Percentiles rank a stretch among this genome's conserved stretches.
Evolutionary conservation across 225 moss, liverwort and hornwort genomes (phyloP).

Genomic region (Physcomitrellopsis africana): DNA sequence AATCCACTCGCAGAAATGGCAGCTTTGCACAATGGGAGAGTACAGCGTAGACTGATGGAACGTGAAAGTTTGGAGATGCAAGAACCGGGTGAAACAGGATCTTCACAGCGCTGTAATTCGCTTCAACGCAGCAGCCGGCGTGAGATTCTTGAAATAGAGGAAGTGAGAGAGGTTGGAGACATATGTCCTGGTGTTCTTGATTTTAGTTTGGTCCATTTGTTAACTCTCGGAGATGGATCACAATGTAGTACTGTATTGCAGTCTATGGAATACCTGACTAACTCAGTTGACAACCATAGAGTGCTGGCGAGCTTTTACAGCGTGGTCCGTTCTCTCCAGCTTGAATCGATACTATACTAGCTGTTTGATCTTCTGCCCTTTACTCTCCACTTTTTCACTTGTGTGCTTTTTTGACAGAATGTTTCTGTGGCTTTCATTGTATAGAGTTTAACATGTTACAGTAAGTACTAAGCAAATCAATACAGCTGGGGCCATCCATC

Average conservation of each 20-base stretch:
- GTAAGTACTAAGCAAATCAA: not conserved
- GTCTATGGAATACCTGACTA: not conserved
- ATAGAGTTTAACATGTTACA: not conserved
- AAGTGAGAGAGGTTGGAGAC: constrained; percentile 60
- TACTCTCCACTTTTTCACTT: constrained; percentile 15
- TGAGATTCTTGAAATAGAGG: constrained; percentile 84
- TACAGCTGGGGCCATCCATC: not conserved
- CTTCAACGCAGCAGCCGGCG: constrained; percentile 67
- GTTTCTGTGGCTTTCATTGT: not conserved
- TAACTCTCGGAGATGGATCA: not conserved
- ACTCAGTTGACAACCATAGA: not conserved
- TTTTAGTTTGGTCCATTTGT: too few relatives aligned
- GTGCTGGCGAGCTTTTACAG: not conserved
- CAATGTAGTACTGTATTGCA: constrained; percentile 3
- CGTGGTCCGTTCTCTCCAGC: constrained; percentile 1
- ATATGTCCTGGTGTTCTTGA: constrained; percentile 18
- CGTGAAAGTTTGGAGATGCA: constrained; percentile 74
- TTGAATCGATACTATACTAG: constrained; percentile 9
- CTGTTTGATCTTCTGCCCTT: constrained; percentile 6
- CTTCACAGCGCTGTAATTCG: constrained; percentile 72
- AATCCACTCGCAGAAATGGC: constrained; percentile 90
- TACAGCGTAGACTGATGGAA: constrained; percentile 81
- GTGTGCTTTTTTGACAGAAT: not conserved
- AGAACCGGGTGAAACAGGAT: constrained; percentile 76
- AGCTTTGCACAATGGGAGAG: constrained; percentile 79